A percentile compares a stretch with the other conserved stretches of the same genome.
phyloP scores from a whole-genome alignment of 805 yeast species.

The Candida coquimbonensis region DNA sequence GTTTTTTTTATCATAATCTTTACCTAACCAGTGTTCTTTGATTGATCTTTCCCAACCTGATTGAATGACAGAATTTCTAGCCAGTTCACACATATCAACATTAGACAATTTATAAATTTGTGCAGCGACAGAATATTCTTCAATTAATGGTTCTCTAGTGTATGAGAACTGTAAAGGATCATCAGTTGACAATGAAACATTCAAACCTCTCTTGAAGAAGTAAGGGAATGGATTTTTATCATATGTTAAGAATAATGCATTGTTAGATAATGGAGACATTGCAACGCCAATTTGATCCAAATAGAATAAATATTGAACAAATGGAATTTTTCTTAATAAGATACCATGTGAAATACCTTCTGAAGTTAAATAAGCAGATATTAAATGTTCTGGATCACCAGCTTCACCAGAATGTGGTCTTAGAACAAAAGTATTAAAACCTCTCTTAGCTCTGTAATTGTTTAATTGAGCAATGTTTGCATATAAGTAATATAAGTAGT shows the following conservation, averaged over 20 bases:
- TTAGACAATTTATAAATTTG: conserved; percentile 20
- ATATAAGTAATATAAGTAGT: conserved; percentile 83
- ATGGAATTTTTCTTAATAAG: conserved; percentile 85
- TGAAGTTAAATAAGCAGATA: conserved; percentile 80
- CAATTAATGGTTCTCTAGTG: conserved; percentile 68
- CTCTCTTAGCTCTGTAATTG: conserved; percentile 68
- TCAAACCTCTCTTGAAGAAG: conserved; percentile 88
- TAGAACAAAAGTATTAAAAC: conserved; percentile 83
- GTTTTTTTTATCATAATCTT: conserved; percentile 49
- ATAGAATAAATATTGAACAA: conserved; percentile 87
- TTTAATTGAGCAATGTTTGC: conserved; percentile 84
- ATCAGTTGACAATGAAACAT: conserved; percentile 91
- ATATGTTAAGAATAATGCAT: conserved; percentile 90
- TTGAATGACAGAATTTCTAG: conserved; percentile 85
- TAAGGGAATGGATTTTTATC: conserved; percentile 94
- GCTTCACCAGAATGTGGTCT: conserved; percentile 99
- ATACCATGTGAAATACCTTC: conserved; percentile 97
- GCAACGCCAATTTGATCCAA: conserved; percentile 95
- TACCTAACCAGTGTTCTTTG: conserved; percentile 91
- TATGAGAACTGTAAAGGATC: conserved; percentile 97
- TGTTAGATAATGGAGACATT: conserved; percentile 96
- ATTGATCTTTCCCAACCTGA: conserved; percentile 88
- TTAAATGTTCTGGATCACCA: conserved; percentile 98
- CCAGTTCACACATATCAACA: conserved; percentile 60
- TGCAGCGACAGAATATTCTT: conserved; percentile 23